Percentiles rank a stretch among this genome's conserved stretches.
These are phyloP conservation scores for Penicillium verhagenii DNA, from an alignment of 495 filamentous ascomycete species.

Conservation along the genomic window DNA sequence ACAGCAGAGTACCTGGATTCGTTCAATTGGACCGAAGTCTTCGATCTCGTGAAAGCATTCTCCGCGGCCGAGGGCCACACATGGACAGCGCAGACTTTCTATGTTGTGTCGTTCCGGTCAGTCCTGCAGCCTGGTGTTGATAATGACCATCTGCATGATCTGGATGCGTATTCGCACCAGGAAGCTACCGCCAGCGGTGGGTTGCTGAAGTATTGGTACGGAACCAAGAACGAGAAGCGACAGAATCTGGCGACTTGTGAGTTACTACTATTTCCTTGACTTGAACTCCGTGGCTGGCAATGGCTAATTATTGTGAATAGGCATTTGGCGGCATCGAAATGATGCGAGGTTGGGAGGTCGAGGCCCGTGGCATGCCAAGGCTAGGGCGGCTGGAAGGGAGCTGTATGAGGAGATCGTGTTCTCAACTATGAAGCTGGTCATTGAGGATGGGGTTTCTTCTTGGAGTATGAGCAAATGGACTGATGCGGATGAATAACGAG, in stretches of 20 bases:
- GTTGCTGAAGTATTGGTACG: constrained; percentile 91
- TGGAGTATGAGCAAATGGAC: constrained; percentile 63
- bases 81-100: constrained; percentile 69
- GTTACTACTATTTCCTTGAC: constrained; percentile 8
- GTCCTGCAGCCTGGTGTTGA: constrained; percentile 60
- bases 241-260: constrained; percentile 73
- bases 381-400: constrained; percentile 32
- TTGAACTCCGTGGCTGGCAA: background rate
- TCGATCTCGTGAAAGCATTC: constrained; percentile 49
- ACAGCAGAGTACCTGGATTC: constrained; percentile 68
- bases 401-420: constrained; percentile 56
- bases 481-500: constrained; percentile 10
- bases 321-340: constrained; percentile 66
- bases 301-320: constrained; percentile 23
- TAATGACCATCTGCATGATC: constrained; percentile 56
- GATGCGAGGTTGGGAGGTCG: constrained; percentile 68
- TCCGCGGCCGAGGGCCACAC: constrained; percentile 41
- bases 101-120: constrained; percentile 80
- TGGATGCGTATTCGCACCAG: constrained; percentile 73
- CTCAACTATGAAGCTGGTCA: constrained; percentile 58
- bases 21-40: constrained; percentile 74
- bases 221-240: constrained; percentile 58
- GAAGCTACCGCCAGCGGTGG: constrained; percentile 78
- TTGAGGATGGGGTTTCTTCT: constrained; percentile 52
- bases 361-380: constrained; percentile 54